phyloP scores from a whole-genome alignment of 345 rosid genomes.

The Erodium maritimum region DNA sequence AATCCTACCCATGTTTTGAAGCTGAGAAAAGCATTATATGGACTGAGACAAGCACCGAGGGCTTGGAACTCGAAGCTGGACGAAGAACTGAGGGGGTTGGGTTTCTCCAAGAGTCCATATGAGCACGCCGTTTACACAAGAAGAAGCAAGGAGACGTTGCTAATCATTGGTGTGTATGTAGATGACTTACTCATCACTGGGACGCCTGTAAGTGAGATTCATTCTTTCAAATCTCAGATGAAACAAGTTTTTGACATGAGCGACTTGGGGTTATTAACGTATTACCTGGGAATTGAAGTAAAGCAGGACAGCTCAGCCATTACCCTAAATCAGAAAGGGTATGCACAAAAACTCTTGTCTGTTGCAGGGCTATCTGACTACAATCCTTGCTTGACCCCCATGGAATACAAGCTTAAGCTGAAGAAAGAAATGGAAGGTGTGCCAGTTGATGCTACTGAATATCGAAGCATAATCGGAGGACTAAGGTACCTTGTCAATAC shows the following conservation, averaged over 20 bases:
- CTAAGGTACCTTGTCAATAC: too few species aligned
- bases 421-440: neutral
- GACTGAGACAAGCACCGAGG: neutral
- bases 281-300: constrained; percentile 2
- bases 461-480: constrained; percentile 1
- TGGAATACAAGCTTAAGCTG: neutral
- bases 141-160: neutral
- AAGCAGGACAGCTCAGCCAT: neutral
- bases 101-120: neutral
- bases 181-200: constrained; percentile 2
- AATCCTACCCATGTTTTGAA: too few species aligned
- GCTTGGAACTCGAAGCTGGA: neutral
- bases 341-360: neutral
- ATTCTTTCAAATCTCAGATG: neutral
- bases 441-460: neutral
- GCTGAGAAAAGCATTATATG: too few species aligned
- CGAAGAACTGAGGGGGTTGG: too few species aligned
- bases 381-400: neutral
- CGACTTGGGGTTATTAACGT: neutral
- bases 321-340: neutral
- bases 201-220: neutral
- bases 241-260: neutral
- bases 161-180: neutral
- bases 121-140: constrained; percentile 1
- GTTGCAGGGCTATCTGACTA: neutral